Base-by-base conservation (phyloP, 2,329 filamentous ascomycete genomes). In the Colletotrichum tamarilloi region DNA sequence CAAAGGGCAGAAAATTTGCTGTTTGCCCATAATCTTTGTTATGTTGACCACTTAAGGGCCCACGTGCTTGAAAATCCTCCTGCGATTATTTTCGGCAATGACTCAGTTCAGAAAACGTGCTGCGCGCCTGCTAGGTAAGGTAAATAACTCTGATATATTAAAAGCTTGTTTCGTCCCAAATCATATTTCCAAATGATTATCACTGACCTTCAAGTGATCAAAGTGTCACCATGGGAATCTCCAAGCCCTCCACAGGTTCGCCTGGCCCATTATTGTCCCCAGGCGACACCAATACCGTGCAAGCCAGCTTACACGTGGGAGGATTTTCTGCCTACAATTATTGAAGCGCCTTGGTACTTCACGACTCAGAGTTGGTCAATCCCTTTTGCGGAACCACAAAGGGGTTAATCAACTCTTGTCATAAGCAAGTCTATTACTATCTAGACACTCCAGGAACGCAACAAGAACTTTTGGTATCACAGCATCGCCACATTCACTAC, bases 51-150 rank as follows among this genome's bases (percentile, higher is more conserved):
- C 46, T 63, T 8, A 24, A 12, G 1, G 28, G 32, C n/a, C 49
- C 62, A 63, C 62, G 62, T 63, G 62, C 62, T 24, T 38, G 62
- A n/a, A 38, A 30, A 53, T 53, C 28, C 42, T 63, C 26, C 2
- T 24, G 2, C 26, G 26, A 2, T 5, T 7, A 5, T 19, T 9
- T 1, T 16, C 2, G 5, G 14, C 19, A 26, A 63, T 53, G n/a
- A 16, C 57, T 38, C 57, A 11, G 5, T 24, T 59, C 8, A 16
- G 8, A 35, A 57, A 57, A 4, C 11, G 32, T 35, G 35, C 16
- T 35, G 6, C 30, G 9, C 57, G 11, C 4, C 1, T 19, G 9
- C 42, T 32, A 24, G 28, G 42, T 53, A 49, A n/a, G 19, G 19
- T 28, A 8, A 24, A 4, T 3, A 59, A 59, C 57, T 59, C 57